A percentile compares a stretch with the other conserved stretches of the same genome.
phyloP scores from a whole-genome alignment of 1,284 basidiomycete species.

The Butyriboletus appendiculatus region DNA sequence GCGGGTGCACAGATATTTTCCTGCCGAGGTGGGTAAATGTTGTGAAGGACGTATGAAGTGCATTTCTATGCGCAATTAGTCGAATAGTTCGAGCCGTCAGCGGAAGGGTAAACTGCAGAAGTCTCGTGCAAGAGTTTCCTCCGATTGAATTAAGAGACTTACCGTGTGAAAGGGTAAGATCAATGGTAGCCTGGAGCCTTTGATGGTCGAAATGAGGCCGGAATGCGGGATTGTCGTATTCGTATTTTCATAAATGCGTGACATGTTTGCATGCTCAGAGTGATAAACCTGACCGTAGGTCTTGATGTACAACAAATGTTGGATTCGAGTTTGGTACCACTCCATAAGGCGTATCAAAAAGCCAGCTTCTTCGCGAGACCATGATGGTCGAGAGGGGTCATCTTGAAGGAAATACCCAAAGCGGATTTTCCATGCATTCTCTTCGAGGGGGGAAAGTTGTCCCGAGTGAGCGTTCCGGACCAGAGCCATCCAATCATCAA shows the following conservation, averaged over 20 bases:
- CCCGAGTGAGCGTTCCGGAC: slow-evolving; percentile 37
- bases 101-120: slow-evolving; percentile 53
- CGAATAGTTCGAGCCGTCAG: slow-evolving; percentile 51
- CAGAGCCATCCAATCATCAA: slow-evolving; percentile 48
- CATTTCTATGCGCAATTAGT: slow-evolving; percentile 59
- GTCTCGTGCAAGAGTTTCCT: not conserved
- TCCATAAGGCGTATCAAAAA: slow-evolving; percentile 58
- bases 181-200: slow-evolving; percentile 47
- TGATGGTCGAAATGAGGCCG: slow-evolving; percentile 37
- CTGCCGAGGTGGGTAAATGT: slow-evolving; percentile 42
- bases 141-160: slow-evolving; percentile 10
- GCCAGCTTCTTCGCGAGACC: slow-evolving; percentile 47
- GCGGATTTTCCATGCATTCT: slow-evolving; percentile 40
- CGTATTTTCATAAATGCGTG: slow-evolving; percentile 16
- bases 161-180: slow-evolving; percentile 63
- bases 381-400: slow-evolving; percentile 26
- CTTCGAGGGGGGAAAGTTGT: slow-evolving; percentile 32
- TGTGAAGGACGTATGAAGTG: slow-evolving; percentile 53
- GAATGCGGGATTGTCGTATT: slow-evolving; percentile 29
- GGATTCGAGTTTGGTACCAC: slow-evolving; percentile 48
- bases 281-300: slow-evolving; percentile 37
- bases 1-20: slow-evolving; percentile 28
- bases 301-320: slow-evolving; percentile 53
- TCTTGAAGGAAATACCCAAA: slow-evolving; percentile 41
- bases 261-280: slow-evolving; percentile 15